Evolutionary conservation across 192 early-diverging fungal genomes (phyloP), one percentile per base, ranked within the genome.

Genomic region (Dispira parvispora): DNA sequence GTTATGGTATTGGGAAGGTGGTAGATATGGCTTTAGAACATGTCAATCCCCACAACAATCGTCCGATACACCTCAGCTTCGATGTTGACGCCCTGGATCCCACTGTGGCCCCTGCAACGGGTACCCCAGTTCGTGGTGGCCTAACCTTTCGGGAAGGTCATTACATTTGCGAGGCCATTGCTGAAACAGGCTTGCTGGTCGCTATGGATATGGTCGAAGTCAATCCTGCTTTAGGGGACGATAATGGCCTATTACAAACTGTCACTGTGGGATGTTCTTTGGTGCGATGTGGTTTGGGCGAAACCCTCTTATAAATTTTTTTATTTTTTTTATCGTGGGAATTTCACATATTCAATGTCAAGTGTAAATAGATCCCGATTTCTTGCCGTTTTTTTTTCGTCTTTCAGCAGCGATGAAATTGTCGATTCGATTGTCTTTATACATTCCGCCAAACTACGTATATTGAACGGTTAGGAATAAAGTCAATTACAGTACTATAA

Each of bases 41-140:
- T 60, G 84, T 98, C 62, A 88, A 89, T 69, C 80, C 77, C 42
- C 73, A 82, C 54, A 69, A 79, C 43, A 74, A 82, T 26, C 77
- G 72, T 32, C 91, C 91, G 12, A 84, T 95, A 63, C 92, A 95
- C 68, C 77, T 95, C 54, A 84, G 80, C 68, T 97, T 92, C 65
- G 94, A 98, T 67, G 94, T 98, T 26, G 94, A 98, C 75, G 94
- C 86, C 4, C 76, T 97, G 27, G 94, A 98, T 70, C 94, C 94
- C 25, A 79, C 85, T 5, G 89, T 98, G 14, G 92, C 91, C 1
- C 94, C 94, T 23, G 85, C 88, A 8, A 98, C 94, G 0, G 94
- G 94, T 52, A 97, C 94, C 5, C 94, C 94, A 11, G 94, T 97
- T 12, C 82, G 92, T 56, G 94, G 94, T 64, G 94, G 94, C 25